A percentile compares a stretch with the other conserved stretches of the same genome.
phyloP scores from a whole-genome alignment of 495 filamentous ascomycete species.

The Cetradonia linearis region DNA sequence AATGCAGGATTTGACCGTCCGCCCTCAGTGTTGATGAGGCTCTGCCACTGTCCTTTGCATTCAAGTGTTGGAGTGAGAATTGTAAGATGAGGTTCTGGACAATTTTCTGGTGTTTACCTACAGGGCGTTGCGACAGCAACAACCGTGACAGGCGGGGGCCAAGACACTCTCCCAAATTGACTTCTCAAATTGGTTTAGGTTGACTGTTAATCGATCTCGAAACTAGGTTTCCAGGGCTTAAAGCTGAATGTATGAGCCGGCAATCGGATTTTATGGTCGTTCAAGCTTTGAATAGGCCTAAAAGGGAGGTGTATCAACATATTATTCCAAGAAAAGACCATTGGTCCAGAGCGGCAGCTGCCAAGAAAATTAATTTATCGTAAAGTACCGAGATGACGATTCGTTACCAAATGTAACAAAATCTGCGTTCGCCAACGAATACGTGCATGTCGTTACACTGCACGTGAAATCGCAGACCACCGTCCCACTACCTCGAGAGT shows the following conservation, averaged over 20 bases:
- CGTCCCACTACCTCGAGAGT: neutral
- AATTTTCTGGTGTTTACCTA: neutral
- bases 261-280: neutral
- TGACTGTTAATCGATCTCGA: no score
- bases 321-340: neutral
- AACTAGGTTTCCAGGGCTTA: neutral
- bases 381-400: slow-evolving; percentile 1
- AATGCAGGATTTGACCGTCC: neutral
- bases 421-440: neutral
- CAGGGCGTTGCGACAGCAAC: neutral
- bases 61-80: neutral
- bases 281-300: neutral
- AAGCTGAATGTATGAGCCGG: neutral
- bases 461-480: neutral
- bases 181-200: no score
- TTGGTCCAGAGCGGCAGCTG: neutral
- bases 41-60: neutral
- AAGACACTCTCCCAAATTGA: no score
- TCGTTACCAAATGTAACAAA: neutral
- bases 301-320: neutral
- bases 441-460: neutral
- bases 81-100: neutral
- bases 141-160: neutral
- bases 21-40: neutral
- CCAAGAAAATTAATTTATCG: neutral